Evolutionary conservation across 257 asterid genomes (phyloP).

Genomic region (Coffea canephora): DNA sequence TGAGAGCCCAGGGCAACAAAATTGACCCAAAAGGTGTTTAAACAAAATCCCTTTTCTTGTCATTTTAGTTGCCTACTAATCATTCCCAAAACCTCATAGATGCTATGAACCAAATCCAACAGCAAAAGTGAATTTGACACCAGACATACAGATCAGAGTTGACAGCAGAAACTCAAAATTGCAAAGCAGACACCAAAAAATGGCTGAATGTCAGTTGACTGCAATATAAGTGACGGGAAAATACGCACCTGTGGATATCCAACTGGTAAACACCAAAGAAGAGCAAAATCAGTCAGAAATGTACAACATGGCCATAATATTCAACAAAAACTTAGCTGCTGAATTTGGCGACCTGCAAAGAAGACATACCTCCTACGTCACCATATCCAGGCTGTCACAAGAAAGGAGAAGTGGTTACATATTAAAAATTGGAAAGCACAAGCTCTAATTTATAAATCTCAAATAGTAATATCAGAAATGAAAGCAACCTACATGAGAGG

Average conservation of each 20-base stretch:
- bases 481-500: conserved; percentile 67
- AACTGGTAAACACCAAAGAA: conserved; percentile 39
- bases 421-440: conserved; percentile 3
- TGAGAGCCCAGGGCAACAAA: neutral
- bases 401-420: conserved; percentile 15
- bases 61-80: neutral
- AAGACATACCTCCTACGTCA: conserved; percentile 62
- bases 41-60: neutral
- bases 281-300: conserved; percentile 27
- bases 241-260: conserved; percentile 91
- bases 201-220: neutral
- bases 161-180: neutral
- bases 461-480: conserved; percentile 30
- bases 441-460: conserved; percentile 16
- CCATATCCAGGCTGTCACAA: conserved; percentile 69
- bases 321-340: conserved; percentile 3
- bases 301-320: conserved; percentile 8
- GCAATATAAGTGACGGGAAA: conserved; percentile 8
- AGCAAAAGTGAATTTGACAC: neutral
- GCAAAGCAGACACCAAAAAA: neutral
- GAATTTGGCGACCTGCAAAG: conserved; percentile 37
- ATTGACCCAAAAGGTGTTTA: neutral
- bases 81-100: neutral
- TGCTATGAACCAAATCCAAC: neutral
- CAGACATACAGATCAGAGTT: neutral